These are phyloP conservation scores for Carex pumila DNA, from an alignment of 176 grass and related monocot species.

Conservation along the genomic window DNA sequence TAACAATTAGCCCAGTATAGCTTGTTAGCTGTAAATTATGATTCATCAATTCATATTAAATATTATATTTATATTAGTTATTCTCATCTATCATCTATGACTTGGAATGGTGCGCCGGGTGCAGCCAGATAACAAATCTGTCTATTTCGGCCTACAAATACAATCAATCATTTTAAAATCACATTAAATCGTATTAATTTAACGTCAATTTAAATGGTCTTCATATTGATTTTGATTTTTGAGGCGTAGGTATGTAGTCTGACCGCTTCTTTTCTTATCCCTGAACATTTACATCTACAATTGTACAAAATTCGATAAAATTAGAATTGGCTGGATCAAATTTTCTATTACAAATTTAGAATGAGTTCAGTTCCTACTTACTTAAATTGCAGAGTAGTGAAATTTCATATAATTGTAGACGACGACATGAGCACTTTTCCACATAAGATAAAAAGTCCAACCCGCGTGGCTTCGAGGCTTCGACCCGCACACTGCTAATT, in stretches of 20 bases:
- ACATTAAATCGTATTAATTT: neutral
- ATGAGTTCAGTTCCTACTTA: too few relatives aligned
- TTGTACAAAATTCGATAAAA: neutral
- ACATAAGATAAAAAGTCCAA: neutral
- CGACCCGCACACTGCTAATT: too few relatives aligned
- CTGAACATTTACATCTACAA: neutral
- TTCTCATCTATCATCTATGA: neutral
- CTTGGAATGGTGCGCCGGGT: neutral
- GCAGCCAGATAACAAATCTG: neutral
- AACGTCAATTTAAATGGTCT: neutral
- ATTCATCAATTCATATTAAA: neutral
- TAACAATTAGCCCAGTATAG: neutral
- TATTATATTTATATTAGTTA: too few relatives aligned
- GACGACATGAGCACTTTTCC: neutral
- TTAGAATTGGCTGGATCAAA: too few relatives aligned
- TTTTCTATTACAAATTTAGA: too few relatives aligned
- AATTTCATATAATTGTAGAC: neutral
- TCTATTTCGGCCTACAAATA: neutral
- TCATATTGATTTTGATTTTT: constrained; percentile 18
- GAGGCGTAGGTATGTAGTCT: neutral
- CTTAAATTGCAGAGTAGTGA: neutral
- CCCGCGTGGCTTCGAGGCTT: neutral
- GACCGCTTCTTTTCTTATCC: neutral
- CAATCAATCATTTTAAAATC: neutral
- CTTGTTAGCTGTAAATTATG: neutral